A percentile compares a stretch with the other conserved stretches of the same genome.
These are phyloP conservation scores for Trichoderma parareesei DNA, from an alignment of 495 filamentous ascomycete species.

Conservation along the genomic window DNA sequence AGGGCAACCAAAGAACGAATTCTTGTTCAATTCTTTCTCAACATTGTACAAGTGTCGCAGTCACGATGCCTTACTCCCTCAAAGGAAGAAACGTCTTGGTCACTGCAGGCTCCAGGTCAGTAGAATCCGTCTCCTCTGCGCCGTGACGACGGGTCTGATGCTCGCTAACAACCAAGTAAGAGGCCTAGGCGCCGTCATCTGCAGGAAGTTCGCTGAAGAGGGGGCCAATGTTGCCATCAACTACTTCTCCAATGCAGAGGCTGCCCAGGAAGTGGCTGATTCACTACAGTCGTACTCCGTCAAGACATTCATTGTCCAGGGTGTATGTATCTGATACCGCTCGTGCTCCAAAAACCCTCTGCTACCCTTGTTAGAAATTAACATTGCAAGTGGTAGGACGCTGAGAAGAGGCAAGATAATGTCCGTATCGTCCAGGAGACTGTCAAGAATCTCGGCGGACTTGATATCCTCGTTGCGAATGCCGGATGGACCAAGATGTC, in stretches of 20 bases:
- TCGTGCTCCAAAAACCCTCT: too few species aligned
- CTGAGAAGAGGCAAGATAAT: constrained; percentile 48
- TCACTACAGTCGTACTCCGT: constrained; percentile 29
- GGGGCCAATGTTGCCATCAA: constrained; percentile 65
- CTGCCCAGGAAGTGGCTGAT: constrained; percentile 46
- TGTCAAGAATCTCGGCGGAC: constrained; percentile 51
- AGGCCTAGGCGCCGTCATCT: constrained; percentile 57
- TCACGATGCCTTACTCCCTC: constrained; percentile 51
- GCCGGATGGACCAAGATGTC: constrained; percentile 64
- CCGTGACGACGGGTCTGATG: neutral
- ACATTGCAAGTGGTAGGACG: constrained; percentile 39
- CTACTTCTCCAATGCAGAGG: constrained; percentile 46
- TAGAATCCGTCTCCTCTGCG: neutral
- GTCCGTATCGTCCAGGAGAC: constrained; percentile 44
- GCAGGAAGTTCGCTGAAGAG: constrained; percentile 56
- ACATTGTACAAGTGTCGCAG: too few species aligned
- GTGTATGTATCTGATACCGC: neutral
- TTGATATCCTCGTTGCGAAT: constrained; percentile 66
- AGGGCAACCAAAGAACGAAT: too few species aligned
- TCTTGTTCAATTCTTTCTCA: too few species aligned
- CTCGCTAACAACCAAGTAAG: constrained; percentile 22
- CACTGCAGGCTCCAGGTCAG: constrained; percentile 44
- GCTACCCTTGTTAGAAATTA: constrained; percentile 15
- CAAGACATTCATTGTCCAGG: neutral
- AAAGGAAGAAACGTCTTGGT: constrained; percentile 57